Base-by-base conservation (phyloP, 805 yeast genomes). In the Monosporozyma yasuniensis region DNA sequence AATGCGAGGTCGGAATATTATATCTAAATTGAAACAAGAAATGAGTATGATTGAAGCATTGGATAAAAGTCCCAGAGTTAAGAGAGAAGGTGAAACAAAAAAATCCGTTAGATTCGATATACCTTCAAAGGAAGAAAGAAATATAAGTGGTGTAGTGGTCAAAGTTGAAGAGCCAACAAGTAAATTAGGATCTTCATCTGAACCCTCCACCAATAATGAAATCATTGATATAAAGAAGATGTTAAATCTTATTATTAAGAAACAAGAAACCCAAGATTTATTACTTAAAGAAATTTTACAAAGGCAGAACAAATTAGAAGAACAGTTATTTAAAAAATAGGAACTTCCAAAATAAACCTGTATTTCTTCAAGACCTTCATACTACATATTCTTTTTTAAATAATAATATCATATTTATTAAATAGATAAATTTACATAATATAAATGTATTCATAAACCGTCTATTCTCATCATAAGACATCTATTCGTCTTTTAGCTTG, bases 401-500 rank as follows among this genome's bases (percentile, higher is more conserved):
- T 35, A 35, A 18, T 35, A 19, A 35, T 16, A 35, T 35, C 21
- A 35, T 6, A 32, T 32, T n/a, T 8, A 12, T 32, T 32, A 12
- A 32, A 32, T 32, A 32, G 16, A 14, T 32, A 12, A 32, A 11
- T 16, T n/a, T 14, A n/a, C 35, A 32, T 32, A n/a, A 6, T 32
- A 12, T 32, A 32, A 25, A 32, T 12, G 16, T 14, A 14, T 12
- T 32, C 5, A 32, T 14, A 32, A 5, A 32, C 35, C 14, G 6
- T 32, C 2, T 32, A 32, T 32, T 14, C 4, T 14, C n/a, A 32
- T 25, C 27, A n/a, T 32, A 32, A 12, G 7, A 14, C n/a, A 32
- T 38, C 19, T 21, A 28, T 16, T n/a, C 16, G 30, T 84, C 76
- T 56, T 80, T 78, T 35, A 89, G 72, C 51, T 77, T 79, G 12